Conservation (phyloP, 2,329 filamentous ascomycete genomes). For the Colletotrichum lindemuthianum region DNA sequence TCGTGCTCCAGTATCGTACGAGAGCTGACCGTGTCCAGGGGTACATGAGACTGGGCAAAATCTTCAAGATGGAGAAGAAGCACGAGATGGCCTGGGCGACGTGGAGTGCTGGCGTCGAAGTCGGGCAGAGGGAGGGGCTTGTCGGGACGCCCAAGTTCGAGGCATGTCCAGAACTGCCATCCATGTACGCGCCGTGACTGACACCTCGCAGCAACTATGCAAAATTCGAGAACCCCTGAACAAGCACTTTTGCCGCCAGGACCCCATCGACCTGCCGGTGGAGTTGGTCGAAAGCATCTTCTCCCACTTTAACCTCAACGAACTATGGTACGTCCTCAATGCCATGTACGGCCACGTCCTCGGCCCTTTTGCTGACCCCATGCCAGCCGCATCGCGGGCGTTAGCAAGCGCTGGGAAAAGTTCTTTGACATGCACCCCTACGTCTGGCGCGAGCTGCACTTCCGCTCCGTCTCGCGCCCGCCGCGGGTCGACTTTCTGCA, state of each 20-base stretch:
- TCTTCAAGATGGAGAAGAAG: constrained; percentile 50
- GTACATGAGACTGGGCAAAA: constrained; percentile 54
- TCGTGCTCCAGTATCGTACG: neutral
- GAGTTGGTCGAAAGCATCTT: constrained; percentile 51
- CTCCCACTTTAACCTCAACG: constrained; percentile 44
- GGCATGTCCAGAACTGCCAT: constrained; percentile 38
- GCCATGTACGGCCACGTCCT: too few relatives aligned
- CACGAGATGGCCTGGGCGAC: constrained; percentile 51
- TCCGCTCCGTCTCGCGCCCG: constrained; percentile 14
- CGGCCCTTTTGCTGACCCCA: neutral
- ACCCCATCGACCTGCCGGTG: constrained; percentile 48
- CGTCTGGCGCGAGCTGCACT: constrained; percentile 34
- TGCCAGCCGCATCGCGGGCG: constrained; percentile 26
- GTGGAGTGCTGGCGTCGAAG: constrained; percentile 51
- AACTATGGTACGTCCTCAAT: constrained; percentile 28
- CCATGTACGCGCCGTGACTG: neutral
- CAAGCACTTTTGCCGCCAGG: constrained; percentile 44
- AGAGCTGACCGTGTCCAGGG: constrained; percentile 43
- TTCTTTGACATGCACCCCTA: constrained; percentile 33
- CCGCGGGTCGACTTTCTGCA: constrained; percentile 27
- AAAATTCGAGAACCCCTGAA: constrained; percentile 48
- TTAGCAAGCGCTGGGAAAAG: constrained; percentile 34
- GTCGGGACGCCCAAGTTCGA: constrained; percentile 46
- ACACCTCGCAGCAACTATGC: constrained; percentile 45
- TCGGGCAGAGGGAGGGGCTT: constrained; percentile 41